Conservation (phyloP, 2,329 filamentous ascomycete species). For the Pseudogymnoascus sp. region DNA sequence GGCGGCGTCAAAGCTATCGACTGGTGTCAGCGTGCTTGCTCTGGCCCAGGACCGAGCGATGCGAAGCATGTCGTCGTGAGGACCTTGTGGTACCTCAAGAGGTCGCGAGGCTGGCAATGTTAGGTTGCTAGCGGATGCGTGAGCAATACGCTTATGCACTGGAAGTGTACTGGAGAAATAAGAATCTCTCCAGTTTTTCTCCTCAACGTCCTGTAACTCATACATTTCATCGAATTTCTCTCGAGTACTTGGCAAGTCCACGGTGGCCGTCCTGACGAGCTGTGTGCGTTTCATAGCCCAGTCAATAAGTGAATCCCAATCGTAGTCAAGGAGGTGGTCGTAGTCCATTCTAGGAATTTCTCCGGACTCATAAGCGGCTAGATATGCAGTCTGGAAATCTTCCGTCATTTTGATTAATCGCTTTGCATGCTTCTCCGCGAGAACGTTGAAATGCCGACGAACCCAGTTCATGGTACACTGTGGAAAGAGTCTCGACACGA, state of each 20-base stretch:
- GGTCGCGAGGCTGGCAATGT: conserved; percentile 26
- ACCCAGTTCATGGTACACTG: conserved; percentile 42
- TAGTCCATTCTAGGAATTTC: conserved; percentile 55
- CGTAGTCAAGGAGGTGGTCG: conserved; percentile 53
- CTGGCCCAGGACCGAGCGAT: conserved; percentile 52
- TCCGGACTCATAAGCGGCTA: conserved; percentile 55
- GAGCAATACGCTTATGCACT: conserved; percentile 25
- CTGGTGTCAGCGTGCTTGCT: conserved; percentile 46
- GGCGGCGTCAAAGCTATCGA: conserved; percentile 39
- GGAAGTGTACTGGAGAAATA: conserved; percentile 47
- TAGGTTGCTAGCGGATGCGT: conserved; percentile 37
- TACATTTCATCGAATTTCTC: conserved; percentile 37
- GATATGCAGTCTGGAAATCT: conserved; percentile 57
- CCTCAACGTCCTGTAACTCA: conserved; percentile 27
- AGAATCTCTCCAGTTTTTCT: conserved; percentile 45
- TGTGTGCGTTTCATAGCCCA: conserved; percentile 50
- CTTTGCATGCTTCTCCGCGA: conserved; percentile 42
- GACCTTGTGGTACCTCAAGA: neutral
- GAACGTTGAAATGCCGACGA: conserved; percentile 45
- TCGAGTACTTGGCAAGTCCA: conserved; percentile 41
- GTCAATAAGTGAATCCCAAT: conserved; percentile 57
- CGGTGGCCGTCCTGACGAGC: conserved; percentile 10
- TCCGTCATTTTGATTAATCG: conserved; percentile 49
- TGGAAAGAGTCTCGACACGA: conserved; percentile 48
- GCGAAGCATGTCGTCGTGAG: conserved; percentile 28